These are phyloP conservation scores for Hysterangium stoloniferum DNA, from an alignment of 768 basidiomycete genomes.

Conservation along the genomic window DNA sequence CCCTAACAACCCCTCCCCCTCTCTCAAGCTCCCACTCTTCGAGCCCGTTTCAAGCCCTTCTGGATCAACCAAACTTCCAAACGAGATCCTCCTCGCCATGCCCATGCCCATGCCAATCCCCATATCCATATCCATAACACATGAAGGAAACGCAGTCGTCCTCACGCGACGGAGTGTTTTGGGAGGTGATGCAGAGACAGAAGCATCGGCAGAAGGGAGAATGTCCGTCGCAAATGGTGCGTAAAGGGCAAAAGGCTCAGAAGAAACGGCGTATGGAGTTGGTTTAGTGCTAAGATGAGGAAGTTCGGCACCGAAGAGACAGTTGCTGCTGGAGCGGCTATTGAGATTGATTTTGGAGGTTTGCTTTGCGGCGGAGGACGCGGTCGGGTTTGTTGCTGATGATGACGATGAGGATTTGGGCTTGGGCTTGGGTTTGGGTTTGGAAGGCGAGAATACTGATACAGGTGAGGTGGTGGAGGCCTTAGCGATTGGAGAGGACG, in stretches of 20 bases:
- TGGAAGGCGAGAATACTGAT: not conserved
- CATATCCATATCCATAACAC: slow-evolving; percentile 24
- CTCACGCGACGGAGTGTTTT: slow-evolving; percentile 47
- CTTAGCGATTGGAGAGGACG: no score
- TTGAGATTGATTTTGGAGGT: slow-evolving; percentile 24
- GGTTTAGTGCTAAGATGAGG: slow-evolving; percentile 33
- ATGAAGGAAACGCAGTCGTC: slow-evolving; percentile 23
- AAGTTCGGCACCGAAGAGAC: slow-evolving; percentile 62
- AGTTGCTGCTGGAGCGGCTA: slow-evolving; percentile 49
- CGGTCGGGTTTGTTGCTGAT: slow-evolving; percentile 12
- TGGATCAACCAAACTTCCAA: slow-evolving; percentile 41
- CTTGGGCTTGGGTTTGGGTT: not conserved
- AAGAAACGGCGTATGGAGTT: slow-evolving; percentile 23
- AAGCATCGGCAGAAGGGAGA: slow-evolving; percentile 14
- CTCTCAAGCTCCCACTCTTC: slow-evolving; percentile 28
- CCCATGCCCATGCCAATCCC: not conserved
- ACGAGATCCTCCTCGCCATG: slow-evolving; percentile 50
- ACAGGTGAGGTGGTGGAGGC: no score
- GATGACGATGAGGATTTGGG: not conserved
- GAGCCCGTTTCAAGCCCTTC: no score
- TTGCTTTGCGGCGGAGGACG: slow-evolving; percentile 20
- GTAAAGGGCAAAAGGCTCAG: slow-evolving; percentile 13
- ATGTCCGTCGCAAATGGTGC: no score
- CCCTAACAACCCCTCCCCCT: slow-evolving; percentile 27
- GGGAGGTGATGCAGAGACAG: slow-evolving; percentile 22